These are phyloP conservation scores for Solanum chilense DNA, from an alignment of 257 asterid genomes.

Conservation along the genomic window DNA sequence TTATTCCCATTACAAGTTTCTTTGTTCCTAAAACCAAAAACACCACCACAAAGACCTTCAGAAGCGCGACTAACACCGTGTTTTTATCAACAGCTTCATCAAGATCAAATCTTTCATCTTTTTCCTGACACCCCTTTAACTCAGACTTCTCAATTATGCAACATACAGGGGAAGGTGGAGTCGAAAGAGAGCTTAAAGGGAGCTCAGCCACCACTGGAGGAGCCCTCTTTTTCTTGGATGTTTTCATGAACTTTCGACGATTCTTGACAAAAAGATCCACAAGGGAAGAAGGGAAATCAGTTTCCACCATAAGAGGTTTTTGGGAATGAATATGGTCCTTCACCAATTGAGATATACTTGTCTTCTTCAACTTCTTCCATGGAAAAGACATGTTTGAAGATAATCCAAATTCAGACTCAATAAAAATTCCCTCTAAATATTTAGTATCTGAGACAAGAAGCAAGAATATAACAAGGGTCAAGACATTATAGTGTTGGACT, in stretches of 20 bases:
- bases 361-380: constrained; percentile 55
- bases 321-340: constrained; percentile 57
- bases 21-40: constrained; percentile 49
- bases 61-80: constrained; percentile 19
- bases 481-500: background rate
- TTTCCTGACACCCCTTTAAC: background rate
- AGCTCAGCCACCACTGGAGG: background rate
- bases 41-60: constrained; percentile 43
- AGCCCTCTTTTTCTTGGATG: constrained; percentile 24
- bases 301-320: constrained; percentile 57
- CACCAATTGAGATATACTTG: constrained; percentile 40
- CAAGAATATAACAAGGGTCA: background rate
- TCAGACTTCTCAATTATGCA: background rate
- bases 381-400: constrained; percentile 38
- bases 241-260: constrained; percentile 39
- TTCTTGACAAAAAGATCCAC: constrained; percentile 72
- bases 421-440: background rate
- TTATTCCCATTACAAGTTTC: constrained; percentile 51
- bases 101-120: background rate
- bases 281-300: constrained; percentile 78
- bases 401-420: background rate
- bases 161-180: background rate
- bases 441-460: background rate
- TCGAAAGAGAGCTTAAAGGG: background rate
- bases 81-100: constrained; percentile 8